Conservation (phyloP, 108 stramenopile species). For the Nannochloropsis gaditana region DNA sequence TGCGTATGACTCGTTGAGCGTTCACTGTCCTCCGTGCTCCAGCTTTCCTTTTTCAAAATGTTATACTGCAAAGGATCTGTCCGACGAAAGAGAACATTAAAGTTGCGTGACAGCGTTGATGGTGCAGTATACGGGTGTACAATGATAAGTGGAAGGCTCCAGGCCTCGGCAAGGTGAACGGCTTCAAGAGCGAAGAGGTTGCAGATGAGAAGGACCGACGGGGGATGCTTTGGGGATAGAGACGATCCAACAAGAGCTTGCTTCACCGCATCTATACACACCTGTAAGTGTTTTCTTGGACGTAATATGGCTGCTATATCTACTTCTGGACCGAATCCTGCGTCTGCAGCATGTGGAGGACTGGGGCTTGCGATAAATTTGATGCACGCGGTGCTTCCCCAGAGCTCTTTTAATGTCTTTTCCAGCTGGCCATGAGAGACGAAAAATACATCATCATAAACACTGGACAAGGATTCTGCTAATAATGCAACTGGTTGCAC, state of each 20-base stretch:
- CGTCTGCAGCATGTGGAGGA: neutral
- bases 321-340: neutral
- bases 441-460: neutral
- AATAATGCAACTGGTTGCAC: neutral
- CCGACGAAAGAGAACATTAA: neutral
- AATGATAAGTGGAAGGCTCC: neutral
- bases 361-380: slow-evolving; percentile 3
- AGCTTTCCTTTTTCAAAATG: neutral
- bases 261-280: neutral
- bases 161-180: slow-evolving; percentile 7
- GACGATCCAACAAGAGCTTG: neutral
- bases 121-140: neutral
- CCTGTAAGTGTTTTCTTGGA: neutral
- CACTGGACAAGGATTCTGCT: neutral
- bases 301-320: slow-evolving; percentile 1
- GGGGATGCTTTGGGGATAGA: neutral
- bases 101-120: neutral
- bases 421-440: neutral
- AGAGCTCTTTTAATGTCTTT: neutral
- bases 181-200: slow-evolving; percentile 1
- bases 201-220: neutral
- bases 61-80: slow-evolving; percentile 20
- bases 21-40: too few relatives aligned
- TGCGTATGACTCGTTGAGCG: too few relatives aligned
- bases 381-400: neutral